Evolutionary conservation across 352 stramenopile genomes (phyloP).

Genomic region (Globisporangium solare): DNA sequence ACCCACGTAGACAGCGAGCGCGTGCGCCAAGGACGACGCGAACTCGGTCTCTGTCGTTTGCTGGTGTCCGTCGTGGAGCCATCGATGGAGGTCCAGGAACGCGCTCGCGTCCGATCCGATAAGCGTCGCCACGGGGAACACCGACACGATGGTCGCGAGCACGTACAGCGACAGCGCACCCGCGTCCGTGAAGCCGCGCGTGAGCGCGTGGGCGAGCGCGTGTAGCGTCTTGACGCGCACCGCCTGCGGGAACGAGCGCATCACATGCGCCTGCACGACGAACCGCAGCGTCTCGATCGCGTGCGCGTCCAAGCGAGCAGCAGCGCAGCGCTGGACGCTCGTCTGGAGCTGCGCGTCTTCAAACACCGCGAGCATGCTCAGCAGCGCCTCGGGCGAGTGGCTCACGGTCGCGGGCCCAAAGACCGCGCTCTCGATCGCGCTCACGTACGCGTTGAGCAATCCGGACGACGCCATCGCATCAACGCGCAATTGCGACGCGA

Average conservation of each 20-base stretch:
- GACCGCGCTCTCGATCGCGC: constrained; percentile 37
- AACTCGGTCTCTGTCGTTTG: constrained; percentile 8
- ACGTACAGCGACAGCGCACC: constrained; percentile 29
- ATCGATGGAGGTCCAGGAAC: constrained; percentile 25
- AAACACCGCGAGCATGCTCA: constrained; percentile 65
- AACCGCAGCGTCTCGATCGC: constrained; percentile 55
- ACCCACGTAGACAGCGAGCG: constrained; percentile 18
- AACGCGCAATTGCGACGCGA: constrained; percentile 26
- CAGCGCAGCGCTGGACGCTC: constrained; percentile 5
- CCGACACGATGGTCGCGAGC: constrained; percentile 39
- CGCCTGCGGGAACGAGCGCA: constrained; percentile 68
- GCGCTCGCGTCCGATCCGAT: constrained; percentile 20
- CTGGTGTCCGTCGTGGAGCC: constrained; percentile 18
- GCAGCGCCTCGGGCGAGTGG: constrained; percentile 69
- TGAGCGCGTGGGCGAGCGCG: constrained; percentile 46
- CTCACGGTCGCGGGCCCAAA: constrained; percentile 40
- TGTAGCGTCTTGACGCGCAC: constrained; percentile 50
- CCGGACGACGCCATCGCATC: not conserved
- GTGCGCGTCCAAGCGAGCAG: constrained; percentile 19
- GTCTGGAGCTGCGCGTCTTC: constrained; percentile 23
- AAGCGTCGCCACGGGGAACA: constrained; percentile 47
- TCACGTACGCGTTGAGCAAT: constrained; percentile 26
- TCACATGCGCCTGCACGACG: constrained; percentile 68
- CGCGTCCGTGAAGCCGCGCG: constrained; percentile 39
- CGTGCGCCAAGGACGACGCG: constrained; percentile 8